Conservation (phyloP, 371 early-diverging fungal species). For the Mortierella sp. region DNA sequence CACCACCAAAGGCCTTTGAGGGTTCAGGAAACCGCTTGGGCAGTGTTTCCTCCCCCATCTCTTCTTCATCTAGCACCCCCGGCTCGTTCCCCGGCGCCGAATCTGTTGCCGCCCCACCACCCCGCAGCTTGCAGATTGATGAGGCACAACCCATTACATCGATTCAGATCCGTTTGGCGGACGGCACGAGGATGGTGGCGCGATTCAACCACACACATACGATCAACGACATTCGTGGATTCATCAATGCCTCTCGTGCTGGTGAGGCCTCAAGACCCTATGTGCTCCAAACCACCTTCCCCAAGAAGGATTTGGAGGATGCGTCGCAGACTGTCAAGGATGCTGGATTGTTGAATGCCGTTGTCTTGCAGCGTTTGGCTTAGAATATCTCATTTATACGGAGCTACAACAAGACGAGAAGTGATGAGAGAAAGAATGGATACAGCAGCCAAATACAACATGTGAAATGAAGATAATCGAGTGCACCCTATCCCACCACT, state of each 20-base stretch:
- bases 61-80: conserved; percentile 55
- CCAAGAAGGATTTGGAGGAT: conserved; percentile 81
- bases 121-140: conserved; percentile 74
- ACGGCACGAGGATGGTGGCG: conserved; percentile 89
- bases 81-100: conserved; percentile 60
- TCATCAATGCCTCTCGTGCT: conserved; percentile 74
- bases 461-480: background rate
- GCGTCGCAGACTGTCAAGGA: conserved; percentile 79
- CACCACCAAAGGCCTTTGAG: conserved; percentile 83
- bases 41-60: conserved; percentile 30
- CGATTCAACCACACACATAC: conserved; percentile 94
- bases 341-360: conserved; percentile 89
- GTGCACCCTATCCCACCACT: too few relatives aligned
- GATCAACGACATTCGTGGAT: conserved; percentile 84
- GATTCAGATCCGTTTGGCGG: conserved; percentile 92
- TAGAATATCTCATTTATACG: background rate
- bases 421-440: background rate
- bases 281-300: conserved; percentile 88
- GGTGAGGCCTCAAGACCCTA: conserved; percentile 71
- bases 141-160: conserved; percentile 84
- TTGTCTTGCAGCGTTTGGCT: conserved; percentile 81
- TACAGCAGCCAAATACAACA: background rate
- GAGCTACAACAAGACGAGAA: background rate
- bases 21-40: conserved; percentile 93
- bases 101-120: conserved; percentile 55